Evolutionary conservation across 2,329 filamentous ascomycete genomes (phyloP).

Genomic region (Colletotrichum sp.): DNA sequence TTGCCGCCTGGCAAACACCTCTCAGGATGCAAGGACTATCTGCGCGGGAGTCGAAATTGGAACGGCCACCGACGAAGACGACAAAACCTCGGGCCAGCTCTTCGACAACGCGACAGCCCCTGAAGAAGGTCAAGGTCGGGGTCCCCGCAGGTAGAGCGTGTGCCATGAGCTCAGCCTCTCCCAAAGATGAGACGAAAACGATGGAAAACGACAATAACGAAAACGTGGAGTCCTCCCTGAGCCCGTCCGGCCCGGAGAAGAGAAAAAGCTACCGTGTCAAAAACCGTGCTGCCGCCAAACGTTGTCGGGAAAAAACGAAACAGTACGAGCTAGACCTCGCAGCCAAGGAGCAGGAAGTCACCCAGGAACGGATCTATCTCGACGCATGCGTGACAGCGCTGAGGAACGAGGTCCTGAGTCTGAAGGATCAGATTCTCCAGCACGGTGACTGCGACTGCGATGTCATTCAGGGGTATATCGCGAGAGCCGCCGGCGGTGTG

Average conservation of each 20-base stretch:
- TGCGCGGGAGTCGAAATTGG: too few relatives aligned
- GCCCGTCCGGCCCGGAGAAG: neutral
- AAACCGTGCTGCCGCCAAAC: constrained; percentile 20
- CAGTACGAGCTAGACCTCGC: constrained; percentile 11
- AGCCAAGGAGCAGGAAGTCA: neutral
- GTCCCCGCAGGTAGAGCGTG: neutral
- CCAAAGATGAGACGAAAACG: neutral
- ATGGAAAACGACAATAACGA: neutral
- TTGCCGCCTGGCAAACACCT: neutral
- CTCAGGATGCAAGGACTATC: neutral
- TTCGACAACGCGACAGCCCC: neutral
- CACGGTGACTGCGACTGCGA: constrained; percentile 17
- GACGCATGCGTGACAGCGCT: constrained; percentile 6
- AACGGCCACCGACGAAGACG: neutral
- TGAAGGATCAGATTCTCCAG: constrained; percentile 12
- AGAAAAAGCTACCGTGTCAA: constrained; percentile 12
- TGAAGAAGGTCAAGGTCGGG: neutral
- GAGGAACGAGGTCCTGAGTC: constrained; percentile 1
- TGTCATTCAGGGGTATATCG: constrained; percentile 13
- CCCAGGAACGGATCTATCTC: constrained; percentile 2
- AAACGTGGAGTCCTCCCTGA: neutral
- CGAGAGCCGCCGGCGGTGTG: constrained; percentile 1
- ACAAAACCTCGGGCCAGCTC: neutral
- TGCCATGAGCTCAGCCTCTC: neutral
- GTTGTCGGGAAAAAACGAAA: constrained; percentile 20